A percentile compares a stretch with the other conserved stretches of the same genome.
phyloP scores from a whole-genome alignment of 495 filamentous ascomycete genomes.

The Astrothelium macrocarpum region DNA sequence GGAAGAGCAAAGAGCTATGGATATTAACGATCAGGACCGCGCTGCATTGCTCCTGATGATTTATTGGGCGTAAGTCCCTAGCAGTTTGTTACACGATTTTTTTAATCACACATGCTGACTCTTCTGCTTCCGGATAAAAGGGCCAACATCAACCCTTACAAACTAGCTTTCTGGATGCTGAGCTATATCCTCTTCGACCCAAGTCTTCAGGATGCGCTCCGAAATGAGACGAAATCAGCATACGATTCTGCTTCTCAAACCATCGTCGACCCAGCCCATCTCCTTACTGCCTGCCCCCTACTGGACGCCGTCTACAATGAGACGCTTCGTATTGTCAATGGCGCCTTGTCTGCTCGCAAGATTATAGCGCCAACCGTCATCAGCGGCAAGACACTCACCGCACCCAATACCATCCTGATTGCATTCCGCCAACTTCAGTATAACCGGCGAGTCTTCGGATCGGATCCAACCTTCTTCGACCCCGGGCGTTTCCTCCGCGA shows the following conservation, averaged over 20 bases:
- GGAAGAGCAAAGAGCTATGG: not conserved
- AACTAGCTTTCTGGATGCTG: conserved; percentile 27
- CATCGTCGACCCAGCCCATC: not conserved
- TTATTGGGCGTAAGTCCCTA: conserved; percentile 11
- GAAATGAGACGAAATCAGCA: not conserved
- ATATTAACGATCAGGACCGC: not conserved
- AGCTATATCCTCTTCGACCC: conserved; percentile 15
- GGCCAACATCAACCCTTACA: conserved; percentile 23
- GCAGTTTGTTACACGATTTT: not conserved
- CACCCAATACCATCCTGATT: conserved; percentile 26
- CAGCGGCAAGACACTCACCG: conserved; percentile 19
- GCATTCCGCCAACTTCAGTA: conserved; percentile 30
- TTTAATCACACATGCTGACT: not conserved
- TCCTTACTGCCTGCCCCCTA: not conserved
- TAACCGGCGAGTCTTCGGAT: conserved; percentile 1
- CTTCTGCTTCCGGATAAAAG: not conserved
- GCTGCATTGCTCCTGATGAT: not conserved
- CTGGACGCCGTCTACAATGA: conserved; percentile 23
- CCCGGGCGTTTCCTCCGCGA: conserved; percentile 15
- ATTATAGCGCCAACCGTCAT: conserved; percentile 17
- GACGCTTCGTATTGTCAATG: conserved; percentile 16
- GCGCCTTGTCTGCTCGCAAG: conserved; percentile 20
- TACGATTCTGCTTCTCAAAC: not conserved
- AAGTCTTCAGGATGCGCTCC: not conserved
- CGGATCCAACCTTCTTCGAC: not conserved